Percentiles rank a stretch among this genome's conserved stretches.
phyloP scores from a whole-genome alignment of 495 filamentous ascomycete genomes.

The Aspergillus cristatus region DNA sequence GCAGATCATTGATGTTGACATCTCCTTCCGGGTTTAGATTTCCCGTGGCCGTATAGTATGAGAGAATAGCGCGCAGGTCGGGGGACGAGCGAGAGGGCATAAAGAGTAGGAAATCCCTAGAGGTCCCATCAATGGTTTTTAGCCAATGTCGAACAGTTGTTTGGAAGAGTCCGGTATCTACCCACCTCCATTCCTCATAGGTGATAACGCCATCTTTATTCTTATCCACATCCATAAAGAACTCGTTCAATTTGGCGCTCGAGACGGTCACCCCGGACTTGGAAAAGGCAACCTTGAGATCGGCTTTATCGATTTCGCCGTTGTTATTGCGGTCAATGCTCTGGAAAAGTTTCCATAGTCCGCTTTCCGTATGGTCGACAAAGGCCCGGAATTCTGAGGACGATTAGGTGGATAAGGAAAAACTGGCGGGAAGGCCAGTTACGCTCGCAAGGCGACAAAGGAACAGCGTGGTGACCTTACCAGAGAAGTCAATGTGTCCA shows the following conservation, averaged over 20 bases:
- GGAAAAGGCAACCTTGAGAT: slow-evolving; percentile 69
- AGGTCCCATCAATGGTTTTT: background rate
- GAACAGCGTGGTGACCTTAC: slow-evolving; percentile 38
- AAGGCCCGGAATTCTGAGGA: slow-evolving; percentile 76
- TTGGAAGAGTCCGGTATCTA: slow-evolving; percentile 6
- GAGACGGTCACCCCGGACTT: slow-evolving; percentile 72
- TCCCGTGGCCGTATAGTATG: slow-evolving; percentile 85
- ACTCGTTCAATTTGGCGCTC: slow-evolving; percentile 64
- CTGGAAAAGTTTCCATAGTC: slow-evolving; percentile 72
- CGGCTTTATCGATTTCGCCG: slow-evolving; percentile 78
- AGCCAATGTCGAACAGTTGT: slow-evolving; percentile 8
- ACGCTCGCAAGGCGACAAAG: slow-evolving; percentile 1
- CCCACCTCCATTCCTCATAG: slow-evolving; percentile 95
- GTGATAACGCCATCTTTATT: slow-evolving; percentile 83
- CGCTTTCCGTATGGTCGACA: slow-evolving; percentile 74
- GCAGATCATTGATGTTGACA: slow-evolving; percentile 81
- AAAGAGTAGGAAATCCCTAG: slow-evolving; percentile 90
- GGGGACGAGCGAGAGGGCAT: slow-evolving; percentile 62
- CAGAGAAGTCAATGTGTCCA: slow-evolving; percentile 81
- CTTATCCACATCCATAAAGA: slow-evolving; percentile 82
- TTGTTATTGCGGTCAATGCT: slow-evolving; percentile 81
- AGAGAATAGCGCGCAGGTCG: slow-evolving; percentile 73
- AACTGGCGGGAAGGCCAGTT: slow-evolving; percentile 8
- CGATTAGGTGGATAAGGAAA: slow-evolving; percentile 18
- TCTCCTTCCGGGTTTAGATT: slow-evolving; percentile 92